These are phyloP conservation scores for Lignosus rhinocerotis DNA, from an alignment of 1,284 basidiomycete genomes.

Conservation along the genomic window DNA sequence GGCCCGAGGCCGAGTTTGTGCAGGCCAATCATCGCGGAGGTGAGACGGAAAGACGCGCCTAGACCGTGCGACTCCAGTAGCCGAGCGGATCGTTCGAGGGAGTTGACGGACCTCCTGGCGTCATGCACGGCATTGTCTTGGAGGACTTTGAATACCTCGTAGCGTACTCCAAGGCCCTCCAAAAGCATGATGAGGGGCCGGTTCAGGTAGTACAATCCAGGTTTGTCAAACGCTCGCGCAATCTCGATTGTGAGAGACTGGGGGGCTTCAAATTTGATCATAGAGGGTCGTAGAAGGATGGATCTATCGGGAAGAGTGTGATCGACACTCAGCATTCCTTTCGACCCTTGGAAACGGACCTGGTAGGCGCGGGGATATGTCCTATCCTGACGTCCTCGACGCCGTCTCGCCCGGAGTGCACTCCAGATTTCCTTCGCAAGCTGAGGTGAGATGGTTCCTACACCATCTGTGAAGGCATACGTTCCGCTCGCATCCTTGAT, in stretches of 20 bases:
- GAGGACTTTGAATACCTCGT: slow-evolving; percentile 52
- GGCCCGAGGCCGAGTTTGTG: slow-evolving; percentile 36
- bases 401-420: slow-evolving; percentile 41
- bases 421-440: slow-evolving; percentile 58
- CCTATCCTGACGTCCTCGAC: slow-evolving; percentile 38
- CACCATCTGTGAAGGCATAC: slow-evolving; percentile 68
- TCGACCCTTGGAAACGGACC: slow-evolving; percentile 61
- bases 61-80: slow-evolving; percentile 49
- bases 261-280: slow-evolving; percentile 72
- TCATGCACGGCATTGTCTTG: slow-evolving; percentile 56
- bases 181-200: slow-evolving; percentile 73
- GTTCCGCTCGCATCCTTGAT: slow-evolving; percentile 35
- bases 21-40: slow-evolving; percentile 41
- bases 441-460: slow-evolving; percentile 65
- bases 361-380: slow-evolving; percentile 54
- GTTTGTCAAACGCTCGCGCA: slow-evolving; percentile 61
- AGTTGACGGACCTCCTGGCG: slow-evolving; percentile 43
- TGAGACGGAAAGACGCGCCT: slow-evolving; percentile 41
- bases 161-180: slow-evolving; percentile 53
- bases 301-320: slow-evolving; percentile 50
- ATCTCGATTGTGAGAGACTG: slow-evolving; percentile 67
- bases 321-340: slow-evolving; percentile 74
- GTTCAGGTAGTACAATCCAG: slow-evolving; percentile 62
- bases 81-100: slow-evolving; percentile 45
- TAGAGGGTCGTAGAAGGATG: slow-evolving; percentile 68